Evolutionary conservation across 2,329 filamentous ascomycete species (phyloP), one percentile per base, ranked within the genome.

Genomic region (Penicillium concentricum): DNA sequence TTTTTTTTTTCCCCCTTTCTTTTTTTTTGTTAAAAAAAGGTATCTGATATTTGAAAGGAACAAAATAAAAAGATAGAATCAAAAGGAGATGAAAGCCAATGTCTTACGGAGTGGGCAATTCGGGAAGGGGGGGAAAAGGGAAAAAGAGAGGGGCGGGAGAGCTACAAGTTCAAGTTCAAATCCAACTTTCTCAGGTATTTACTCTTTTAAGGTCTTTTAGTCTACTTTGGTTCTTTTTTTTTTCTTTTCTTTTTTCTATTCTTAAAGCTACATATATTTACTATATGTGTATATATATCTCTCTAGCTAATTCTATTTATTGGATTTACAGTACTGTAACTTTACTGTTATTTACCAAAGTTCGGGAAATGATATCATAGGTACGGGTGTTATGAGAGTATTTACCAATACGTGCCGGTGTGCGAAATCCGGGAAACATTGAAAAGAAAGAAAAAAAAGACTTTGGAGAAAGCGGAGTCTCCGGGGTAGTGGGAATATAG

Each of bases 91-190:
- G 24, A 54, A 49, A 54, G 44, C 51, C 51, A 54, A 54, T 54
- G 59, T 60, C 57, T 47, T 54, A 54, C 46, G 58, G 42, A n/a
- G 53, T 41, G 49, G 45, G 48, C 34, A 54, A 50, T 59, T 41
- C 51, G 57, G 48, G 47, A 46, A 37, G 41, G 51, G 47, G 55
- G 59, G 34, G 26, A 54, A 59, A 58, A 48, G 56, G 58, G 54
- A 52, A 64, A 61, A 59, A 51, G 56, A 61, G 54, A 61, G 51
- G 59, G 59, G 63, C 61, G 59, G 58, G 56, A 61, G 58, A 61
- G 58, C 43, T 47, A 37, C 42, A 35, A 42, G 22, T 42, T 44
- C 54, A 53, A 59, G 45, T 44, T 51, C 37, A n/a, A 41, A 57
- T 41, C 46, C 46, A 48, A 42, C 43, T 43, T 51, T 37, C 47